A percentile compares a stretch with the other conserved stretches of the same genome.
Conservation (phyloP, 306 rosid species). For the Arachis stenosperma region DNA sequence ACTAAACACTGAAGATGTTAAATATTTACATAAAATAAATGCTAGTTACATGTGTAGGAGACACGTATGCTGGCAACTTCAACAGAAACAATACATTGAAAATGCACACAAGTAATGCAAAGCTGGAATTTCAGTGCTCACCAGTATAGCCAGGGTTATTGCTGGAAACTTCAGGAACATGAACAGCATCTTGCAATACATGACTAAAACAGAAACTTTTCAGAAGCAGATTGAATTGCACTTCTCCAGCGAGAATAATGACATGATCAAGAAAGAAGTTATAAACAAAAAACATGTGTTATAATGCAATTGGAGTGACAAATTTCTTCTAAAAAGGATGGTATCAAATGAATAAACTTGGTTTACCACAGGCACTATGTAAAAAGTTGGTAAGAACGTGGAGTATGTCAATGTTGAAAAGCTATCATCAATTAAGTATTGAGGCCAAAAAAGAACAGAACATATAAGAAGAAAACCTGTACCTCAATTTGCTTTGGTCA, state of each 20-base stretch:
- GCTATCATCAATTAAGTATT: constrained; percentile 21
- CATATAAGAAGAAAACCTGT: constrained; percentile 34
- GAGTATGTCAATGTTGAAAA: constrained; percentile 8
- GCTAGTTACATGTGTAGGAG: constrained; percentile 9
- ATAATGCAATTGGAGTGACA: neutral
- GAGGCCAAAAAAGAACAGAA: constrained; percentile 23
- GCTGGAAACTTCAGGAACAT: constrained; percentile 50
- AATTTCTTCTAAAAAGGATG: constrained; percentile 13
- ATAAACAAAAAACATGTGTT: constrained; percentile 12
- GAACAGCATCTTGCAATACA: constrained; percentile 58
- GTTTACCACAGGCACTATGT: constrained; percentile 22
- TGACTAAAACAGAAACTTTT: constrained; percentile 58
- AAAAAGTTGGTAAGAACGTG: constrained; percentile 30
- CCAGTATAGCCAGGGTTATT: constrained; percentile 80
- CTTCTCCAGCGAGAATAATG: constrained; percentile 22
- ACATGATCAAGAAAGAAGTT: constrained; percentile 24
- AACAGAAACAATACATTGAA: constrained; percentile 19
- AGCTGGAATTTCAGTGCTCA: constrained; percentile 42
- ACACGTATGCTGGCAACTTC: constrained; percentile 14
- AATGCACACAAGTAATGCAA: constrained; percentile 10
- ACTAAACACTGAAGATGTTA: neutral
- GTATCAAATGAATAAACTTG: constrained; percentile 25
- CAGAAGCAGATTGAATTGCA: constrained; percentile 45
- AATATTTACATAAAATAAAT: constrained; percentile 26
- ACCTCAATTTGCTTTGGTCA: constrained; percentile 88